Conservation (phyloP, 495 filamentous ascomycete species). For the Podospora australis region DNA sequence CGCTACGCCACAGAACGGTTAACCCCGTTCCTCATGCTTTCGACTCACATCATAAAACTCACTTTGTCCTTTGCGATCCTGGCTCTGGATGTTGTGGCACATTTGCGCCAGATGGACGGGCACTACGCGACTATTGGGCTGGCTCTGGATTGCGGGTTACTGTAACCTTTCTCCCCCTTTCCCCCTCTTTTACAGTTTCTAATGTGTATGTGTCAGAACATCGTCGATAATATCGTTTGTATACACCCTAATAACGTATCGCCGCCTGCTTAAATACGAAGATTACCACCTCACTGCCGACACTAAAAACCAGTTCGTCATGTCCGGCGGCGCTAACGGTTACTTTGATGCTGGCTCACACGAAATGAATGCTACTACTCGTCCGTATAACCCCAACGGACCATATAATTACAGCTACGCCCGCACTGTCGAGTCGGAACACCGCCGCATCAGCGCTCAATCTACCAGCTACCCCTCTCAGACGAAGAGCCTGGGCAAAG, state of each 20-base stretch:
- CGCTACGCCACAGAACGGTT: constrained; percentile 36
- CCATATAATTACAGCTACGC: constrained; percentile 11
- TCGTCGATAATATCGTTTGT: constrained; percentile 28
- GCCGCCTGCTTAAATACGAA: constrained; percentile 36
- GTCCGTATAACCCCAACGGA: too few relatives aligned
- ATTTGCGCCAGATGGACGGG: constrained; percentile 29
- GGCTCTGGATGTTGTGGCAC: constrained; percentile 39
- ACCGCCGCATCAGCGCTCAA: neutral
- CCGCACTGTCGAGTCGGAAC: constrained; percentile 2
- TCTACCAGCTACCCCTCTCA: neutral
- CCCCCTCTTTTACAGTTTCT: neutral
- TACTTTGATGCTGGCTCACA: neutral
- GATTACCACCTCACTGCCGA: constrained; percentile 36
- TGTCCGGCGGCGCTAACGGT: too few relatives aligned
- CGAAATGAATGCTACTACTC: neutral
- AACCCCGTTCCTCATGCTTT: constrained; percentile 40
- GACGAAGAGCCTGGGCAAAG: too few relatives aligned
- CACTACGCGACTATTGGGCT: constrained; percentile 38
- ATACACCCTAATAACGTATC: constrained; percentile 36
- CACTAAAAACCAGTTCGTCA: too few relatives aligned
- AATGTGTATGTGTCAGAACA: constrained; percentile 17
- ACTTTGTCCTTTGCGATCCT: constrained; percentile 35
- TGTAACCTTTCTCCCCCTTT: constrained; percentile 21
- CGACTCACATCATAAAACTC: constrained; percentile 38
- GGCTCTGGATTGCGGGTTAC: constrained; percentile 33